phyloP scores from a whole-genome alignment of 2,329 filamentous ascomycete genomes.

The Parafenestella ontariensis region DNA sequence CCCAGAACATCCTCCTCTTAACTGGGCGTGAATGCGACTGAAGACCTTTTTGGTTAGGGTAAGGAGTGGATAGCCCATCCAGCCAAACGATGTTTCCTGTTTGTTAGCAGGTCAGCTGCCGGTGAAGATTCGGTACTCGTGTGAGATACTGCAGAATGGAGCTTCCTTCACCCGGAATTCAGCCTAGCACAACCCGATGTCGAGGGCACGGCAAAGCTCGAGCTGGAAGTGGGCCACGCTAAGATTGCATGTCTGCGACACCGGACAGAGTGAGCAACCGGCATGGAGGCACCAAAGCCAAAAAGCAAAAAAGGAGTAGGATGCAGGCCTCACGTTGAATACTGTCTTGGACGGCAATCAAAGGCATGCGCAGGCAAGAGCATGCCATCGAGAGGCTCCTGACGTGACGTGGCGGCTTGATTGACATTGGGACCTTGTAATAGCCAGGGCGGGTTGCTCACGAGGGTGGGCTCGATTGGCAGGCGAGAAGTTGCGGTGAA shows the following conservation, averaged over 20 bases:
- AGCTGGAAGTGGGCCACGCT: not conserved
- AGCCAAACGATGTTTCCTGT: not conserved
- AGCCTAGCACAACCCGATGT: not conserved
- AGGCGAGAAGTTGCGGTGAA: not conserved
- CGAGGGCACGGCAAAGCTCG: not conserved
- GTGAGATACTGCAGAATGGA: not conserved
- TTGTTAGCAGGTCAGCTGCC: not conserved
- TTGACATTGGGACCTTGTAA: not conserved
- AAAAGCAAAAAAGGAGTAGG: not conserved
- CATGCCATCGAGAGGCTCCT: not conserved
- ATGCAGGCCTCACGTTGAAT: not conserved
- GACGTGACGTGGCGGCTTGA: not conserved
- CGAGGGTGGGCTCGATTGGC: not conserved
- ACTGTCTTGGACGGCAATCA: not conserved
- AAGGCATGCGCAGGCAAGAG: too few species aligned
- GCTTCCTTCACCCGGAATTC: not conserved
- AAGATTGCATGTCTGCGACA: not conserved
- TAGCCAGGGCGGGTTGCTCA: not conserved
- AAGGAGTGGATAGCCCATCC: not conserved
- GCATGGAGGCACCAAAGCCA: not conserved
- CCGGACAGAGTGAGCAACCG: not conserved
- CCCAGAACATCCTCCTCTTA: not conserved
- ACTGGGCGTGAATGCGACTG: not conserved
- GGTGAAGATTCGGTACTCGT: not conserved
- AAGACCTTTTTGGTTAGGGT: not conserved